Base-by-base conservation (phyloP, 768 basidiomycete genomes). In the Tylopilus rubrobrunneus region DNA sequence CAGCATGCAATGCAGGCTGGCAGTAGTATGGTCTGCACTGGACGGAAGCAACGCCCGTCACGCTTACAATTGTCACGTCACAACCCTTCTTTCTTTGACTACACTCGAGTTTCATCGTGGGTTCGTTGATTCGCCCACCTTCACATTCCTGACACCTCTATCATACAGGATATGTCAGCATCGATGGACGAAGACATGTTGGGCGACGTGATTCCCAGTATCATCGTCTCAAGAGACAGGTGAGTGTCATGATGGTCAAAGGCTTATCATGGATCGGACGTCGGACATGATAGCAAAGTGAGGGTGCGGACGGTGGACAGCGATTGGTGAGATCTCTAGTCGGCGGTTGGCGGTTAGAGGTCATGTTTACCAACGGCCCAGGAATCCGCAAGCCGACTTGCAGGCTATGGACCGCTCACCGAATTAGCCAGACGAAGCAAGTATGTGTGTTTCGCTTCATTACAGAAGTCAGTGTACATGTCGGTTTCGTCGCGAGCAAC, bases 371-470 rank as follows among this genome's bases (percentile, higher is more conserved):
- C 44, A 19, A 27, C 43, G 7, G 42, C 21, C 59, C 39, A 92
- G 89, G 93, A 99, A 98, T 69, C 96, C 97, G 2, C 97, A 99
- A 73, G 96, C 96, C 2, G 97, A 99, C 75, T 72, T 99, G 44
- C 97, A 99, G 68, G 97, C 97, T 5, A 98, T 97, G 96, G 94
- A 98, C 66, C 89, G 93, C 94, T 0, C 96, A 99, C 69, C 84
- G 95, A 21, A 98, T 99, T 45, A 96, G 96, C 6, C 96, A 98
- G 72, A 97, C 84, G 25, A 86, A 78, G 59, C 92, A 93, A 2
- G 93, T 97, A 34, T 77, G 96, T 41, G 85, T 97, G 47, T 96
- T 92, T 74, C 80, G 95, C 34, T 79, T 98, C 7, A 83, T 96
- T 33, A 88, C 85, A 25, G 86, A 83, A 17, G 87, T 91, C 67